A percentile compares a stretch with the other conserved stretches of the same genome.
These are phyloP conservation scores for Gonium pectorale DNA, from an alignment of 139 green algal species.

Conservation along the genomic window DNA sequence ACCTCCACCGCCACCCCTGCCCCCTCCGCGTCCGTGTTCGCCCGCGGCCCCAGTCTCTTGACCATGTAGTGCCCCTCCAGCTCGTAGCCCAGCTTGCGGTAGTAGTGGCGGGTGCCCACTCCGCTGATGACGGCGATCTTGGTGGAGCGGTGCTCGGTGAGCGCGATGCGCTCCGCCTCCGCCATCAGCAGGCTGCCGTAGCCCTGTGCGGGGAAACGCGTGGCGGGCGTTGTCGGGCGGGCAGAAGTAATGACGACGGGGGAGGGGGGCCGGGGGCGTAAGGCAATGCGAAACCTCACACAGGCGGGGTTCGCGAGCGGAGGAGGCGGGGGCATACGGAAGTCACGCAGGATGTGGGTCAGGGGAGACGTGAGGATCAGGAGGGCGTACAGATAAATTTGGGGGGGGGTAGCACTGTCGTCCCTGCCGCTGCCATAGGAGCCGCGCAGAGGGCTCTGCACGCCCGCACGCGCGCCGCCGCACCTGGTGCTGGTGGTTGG, in stretches of 20 bases:
- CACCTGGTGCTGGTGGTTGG: conserved; percentile 90
- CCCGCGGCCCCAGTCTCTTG: conserved; percentile 68
- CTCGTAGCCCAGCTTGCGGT: conserved; percentile 81
- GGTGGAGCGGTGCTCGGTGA: conserved; percentile 85
- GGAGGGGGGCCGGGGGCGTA: too few species aligned
- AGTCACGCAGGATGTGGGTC: too few species aligned
- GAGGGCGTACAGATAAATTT: too few species aligned
- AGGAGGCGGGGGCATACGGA: too few species aligned
- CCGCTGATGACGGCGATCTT: conserved; percentile 98
- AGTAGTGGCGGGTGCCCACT: conserved; percentile 98
- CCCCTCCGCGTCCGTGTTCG: not conserved
- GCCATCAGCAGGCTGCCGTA: conserved; percentile 88
- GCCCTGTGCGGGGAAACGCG: not conserved
- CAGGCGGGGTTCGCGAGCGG: too few species aligned
- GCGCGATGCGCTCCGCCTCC: conserved; percentile 93
- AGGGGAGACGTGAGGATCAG: too few species aligned
- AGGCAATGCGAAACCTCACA: too few species aligned
- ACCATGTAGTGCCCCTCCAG: conserved; percentile 98
- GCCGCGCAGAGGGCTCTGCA: not conserved
- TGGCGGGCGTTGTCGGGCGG: too few species aligned
- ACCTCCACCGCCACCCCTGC: not conserved
- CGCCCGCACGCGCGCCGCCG: not conserved
- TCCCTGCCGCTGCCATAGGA: not conserved
- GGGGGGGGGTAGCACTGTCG: too few species aligned
- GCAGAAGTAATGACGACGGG: too few species aligned